Evolutionary conservation across 345 rosid genomes (phyloP).

Genomic region (Eucalyptus pauciflora): DNA sequence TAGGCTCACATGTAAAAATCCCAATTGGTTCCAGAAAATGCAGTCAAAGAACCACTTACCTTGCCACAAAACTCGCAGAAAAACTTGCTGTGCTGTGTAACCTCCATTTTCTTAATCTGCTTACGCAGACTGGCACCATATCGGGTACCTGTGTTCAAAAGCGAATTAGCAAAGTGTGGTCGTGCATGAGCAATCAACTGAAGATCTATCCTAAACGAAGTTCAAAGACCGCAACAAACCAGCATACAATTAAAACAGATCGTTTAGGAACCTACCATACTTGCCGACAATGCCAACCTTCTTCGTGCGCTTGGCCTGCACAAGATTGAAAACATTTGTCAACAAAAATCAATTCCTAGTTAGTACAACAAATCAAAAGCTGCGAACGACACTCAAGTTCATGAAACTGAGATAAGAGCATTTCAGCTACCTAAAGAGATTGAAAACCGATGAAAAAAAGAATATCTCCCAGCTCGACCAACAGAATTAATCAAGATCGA

Average conservation of each 20-base stretch:
- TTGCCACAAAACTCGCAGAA: slow-evolving; percentile 5
- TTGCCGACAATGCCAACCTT: not conserved
- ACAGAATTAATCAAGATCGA: not conserved
- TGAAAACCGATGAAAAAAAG: not conserved
- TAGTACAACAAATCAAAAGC: not conserved
- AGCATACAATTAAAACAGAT: not conserved
- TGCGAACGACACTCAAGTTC: not conserved
- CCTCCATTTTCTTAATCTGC: slow-evolving; percentile 8
- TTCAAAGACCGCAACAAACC: not conserved
- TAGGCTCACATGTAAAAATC: not conserved
- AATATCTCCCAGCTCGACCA: not conserved
- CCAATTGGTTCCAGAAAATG: not conserved
- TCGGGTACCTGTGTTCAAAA: not conserved
- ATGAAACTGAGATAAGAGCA: not conserved
- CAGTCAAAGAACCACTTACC: not conserved
- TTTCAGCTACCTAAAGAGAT: not conserved
- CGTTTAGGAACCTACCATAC: not conserved
- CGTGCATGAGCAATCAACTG: not conserved
- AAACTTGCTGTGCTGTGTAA: not conserved
- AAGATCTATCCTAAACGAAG: not conserved
- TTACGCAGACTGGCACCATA: slow-evolving; percentile 8
- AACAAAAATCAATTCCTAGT: not conserved
- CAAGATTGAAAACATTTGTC: not conserved
- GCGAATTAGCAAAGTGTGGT: not conserved
- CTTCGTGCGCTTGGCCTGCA: not conserved